These are phyloP conservation scores for Ceratobasidium sp. DNA, from an alignment of 1,284 basidiomycete genomes.

Conservation along the genomic window DNA sequence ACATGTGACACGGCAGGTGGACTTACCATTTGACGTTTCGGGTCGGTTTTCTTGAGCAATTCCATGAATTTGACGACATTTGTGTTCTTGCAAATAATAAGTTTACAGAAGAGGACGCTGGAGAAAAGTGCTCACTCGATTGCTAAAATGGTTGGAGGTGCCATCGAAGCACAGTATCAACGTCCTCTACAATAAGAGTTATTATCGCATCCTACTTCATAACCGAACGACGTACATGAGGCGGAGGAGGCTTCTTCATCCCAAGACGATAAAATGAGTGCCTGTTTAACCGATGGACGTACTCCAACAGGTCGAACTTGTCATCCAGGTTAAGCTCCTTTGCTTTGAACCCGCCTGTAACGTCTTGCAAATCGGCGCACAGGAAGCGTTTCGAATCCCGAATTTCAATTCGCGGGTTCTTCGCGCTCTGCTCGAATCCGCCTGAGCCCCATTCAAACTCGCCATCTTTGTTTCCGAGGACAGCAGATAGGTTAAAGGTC, in stretches of 20 bases:
- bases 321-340: neutral
- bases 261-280: neutral
- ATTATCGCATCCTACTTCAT: too few species aligned
- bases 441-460: neutral
- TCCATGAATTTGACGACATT: conserved; percentile 41
- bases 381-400: too few species aligned
- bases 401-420: neutral
- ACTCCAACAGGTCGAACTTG: neutral
- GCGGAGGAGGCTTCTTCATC: neutral
- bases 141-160: conserved; percentile 47
- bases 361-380: too few species aligned
- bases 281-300: neutral
- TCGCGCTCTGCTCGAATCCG: neutral
- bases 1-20: too few species aligned
- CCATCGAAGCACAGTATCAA: conserved; percentile 50
- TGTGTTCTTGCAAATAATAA: neutral
- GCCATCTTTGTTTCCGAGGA: conserved; percentile 13
- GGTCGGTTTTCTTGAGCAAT: conserved; percentile 43
- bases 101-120: neutral
- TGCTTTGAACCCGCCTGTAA: too few species aligned
- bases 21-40: conserved; percentile 40
- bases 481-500: neutral
- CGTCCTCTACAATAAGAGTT: conserved; percentile 1
- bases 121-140: neutral
- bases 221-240: neutral